Percentiles rank a stretch among this genome's conserved stretches.
Conservation (phyloP, 768 basidiomycete genomes). For the Paxillus involutus region DNA sequence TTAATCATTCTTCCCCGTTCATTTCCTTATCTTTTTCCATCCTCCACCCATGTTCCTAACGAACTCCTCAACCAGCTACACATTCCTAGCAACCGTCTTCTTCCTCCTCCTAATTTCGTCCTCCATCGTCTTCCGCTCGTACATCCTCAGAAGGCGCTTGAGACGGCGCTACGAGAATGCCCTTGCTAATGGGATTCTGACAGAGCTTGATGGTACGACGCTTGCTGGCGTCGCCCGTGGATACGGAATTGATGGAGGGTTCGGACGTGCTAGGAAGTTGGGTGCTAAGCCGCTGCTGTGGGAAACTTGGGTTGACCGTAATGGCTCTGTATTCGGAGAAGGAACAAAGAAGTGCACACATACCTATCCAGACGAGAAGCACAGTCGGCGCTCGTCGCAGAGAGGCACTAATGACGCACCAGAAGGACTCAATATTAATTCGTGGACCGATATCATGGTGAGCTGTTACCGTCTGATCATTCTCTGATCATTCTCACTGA, state of each 20-base stretch:
- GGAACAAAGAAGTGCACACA: background rate
- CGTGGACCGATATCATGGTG: conserved; percentile 18
- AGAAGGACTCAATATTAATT: no score
- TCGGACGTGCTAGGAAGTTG: background rate
- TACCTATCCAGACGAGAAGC: background rate
- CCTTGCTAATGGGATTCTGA: conserved; percentile 42
- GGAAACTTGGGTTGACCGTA: conserved; percentile 12
- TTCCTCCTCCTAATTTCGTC: conserved; percentile 65
- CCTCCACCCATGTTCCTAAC: background rate
- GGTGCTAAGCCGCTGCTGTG: conserved; percentile 17
- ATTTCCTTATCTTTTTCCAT: conserved; percentile 8
- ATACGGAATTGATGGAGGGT: background rate
- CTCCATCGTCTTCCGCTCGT: conserved; percentile 63
- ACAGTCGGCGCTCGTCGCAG: no score
- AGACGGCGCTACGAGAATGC: conserved; percentile 54
- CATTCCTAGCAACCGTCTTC: conserved; percentile 71
- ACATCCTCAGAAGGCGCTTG: conserved; percentile 57
- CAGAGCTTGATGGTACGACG: conserved; percentile 30
- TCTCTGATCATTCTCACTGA: background rate
- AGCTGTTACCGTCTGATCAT: background rate
- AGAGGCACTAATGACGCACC: no score
- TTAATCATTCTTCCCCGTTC: background rate
- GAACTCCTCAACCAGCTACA: conserved; percentile 46
- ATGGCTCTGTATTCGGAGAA: background rate
- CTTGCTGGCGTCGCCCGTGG: background rate